phyloP scores from a whole-genome alignment of 2,329 filamentous ascomycete genomes.

The Pseudovirgaria hyperparasitica region DNA sequence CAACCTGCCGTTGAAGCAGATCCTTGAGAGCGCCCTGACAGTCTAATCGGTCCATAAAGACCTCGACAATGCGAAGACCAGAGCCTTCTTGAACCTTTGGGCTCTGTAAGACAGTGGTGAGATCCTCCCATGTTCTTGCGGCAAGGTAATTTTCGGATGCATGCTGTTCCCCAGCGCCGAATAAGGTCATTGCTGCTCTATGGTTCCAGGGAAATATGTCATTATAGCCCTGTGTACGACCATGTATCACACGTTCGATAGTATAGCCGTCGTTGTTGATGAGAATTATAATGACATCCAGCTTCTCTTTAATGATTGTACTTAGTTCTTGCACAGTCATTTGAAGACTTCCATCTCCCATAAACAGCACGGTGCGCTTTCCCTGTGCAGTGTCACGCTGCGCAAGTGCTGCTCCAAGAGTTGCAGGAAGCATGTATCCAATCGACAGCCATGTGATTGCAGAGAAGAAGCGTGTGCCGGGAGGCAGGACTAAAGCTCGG shows the following conservation, averaged over 20 bases:
- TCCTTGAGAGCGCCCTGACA: too few relatives aligned
- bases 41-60: slow-evolving; percentile 29
- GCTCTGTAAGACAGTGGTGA: slow-evolving; percentile 27
- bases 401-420: slow-evolving; percentile 39
- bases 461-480: slow-evolving; percentile 33
- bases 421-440: slow-evolving; percentile 47
- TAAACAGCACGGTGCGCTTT: slow-evolving; percentile 16
- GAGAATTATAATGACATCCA: slow-evolving; percentile 20
- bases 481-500: slow-evolving; percentile 23
- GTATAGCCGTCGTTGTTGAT: slow-evolving; percentile 28
- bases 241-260: slow-evolving; percentile 28
- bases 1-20: too few relatives aligned
- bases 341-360: slow-evolving; percentile 26
- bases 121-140: slow-evolving; percentile 33
- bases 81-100: slow-evolving; percentile 23
- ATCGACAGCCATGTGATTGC: slow-evolving; percentile 47
- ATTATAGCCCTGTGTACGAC: slow-evolving; percentile 10
- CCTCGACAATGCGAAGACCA: slow-evolving; percentile 29
- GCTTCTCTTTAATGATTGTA: slow-evolving; percentile 21
- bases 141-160: slow-evolving; percentile 7
- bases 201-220: slow-evolving; percentile 13
- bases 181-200: slow-evolving; percentile 9
- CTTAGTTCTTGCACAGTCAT: slow-evolving; percentile 25
- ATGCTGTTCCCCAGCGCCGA: slow-evolving; percentile 7
- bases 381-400: slow-evolving; percentile 6